Evolutionary conservation across 441 rosid species (phyloP).

Genomic region (Euphorbia schlechtendalii): DNA sequence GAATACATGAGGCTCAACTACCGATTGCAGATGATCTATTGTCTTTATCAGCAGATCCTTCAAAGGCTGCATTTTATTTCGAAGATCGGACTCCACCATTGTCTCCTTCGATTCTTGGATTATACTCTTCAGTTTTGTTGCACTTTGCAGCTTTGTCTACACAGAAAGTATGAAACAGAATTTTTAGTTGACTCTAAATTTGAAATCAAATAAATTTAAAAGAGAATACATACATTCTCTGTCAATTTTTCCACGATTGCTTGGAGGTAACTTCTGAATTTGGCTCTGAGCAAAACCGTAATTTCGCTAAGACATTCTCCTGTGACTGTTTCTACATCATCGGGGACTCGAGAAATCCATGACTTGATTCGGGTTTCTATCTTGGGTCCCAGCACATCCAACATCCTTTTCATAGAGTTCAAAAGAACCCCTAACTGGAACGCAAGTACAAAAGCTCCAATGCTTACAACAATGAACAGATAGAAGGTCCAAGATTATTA

Average conservation of each 20-base stretch:
- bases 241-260: constrained; percentile 83
- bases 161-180: not conserved
- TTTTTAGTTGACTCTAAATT: no score
- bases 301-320: constrained; percentile 90
- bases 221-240: constrained; percentile 61
- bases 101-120: constrained; percentile 84
- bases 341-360: constrained; percentile 57
- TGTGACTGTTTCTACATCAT: constrained; percentile 59
- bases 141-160: constrained; percentile 68
- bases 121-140: constrained; percentile 84
- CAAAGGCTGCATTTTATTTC: constrained; percentile 68
- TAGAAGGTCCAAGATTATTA: not conserved
- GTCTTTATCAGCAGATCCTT: constrained; percentile 68
- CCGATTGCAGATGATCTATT: constrained; percentile 65
- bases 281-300: constrained; percentile 85
- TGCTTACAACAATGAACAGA: not conserved
- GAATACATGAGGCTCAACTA: constrained; percentile 73
- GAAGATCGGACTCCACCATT: constrained; percentile 72
- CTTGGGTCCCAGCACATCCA: constrained; percentile 57
- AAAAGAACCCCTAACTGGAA: constrained; percentile 74
- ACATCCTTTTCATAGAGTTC: constrained; percentile 84
- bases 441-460: constrained; percentile 5
- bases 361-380: constrained; percentile 63
- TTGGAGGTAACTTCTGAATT: constrained; percentile 79
- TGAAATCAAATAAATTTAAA: not conserved